Evolutionary conservation across 2,329 filamentous ascomycete genomes (phyloP).

Genomic region (Nemania diffusa): DNA sequence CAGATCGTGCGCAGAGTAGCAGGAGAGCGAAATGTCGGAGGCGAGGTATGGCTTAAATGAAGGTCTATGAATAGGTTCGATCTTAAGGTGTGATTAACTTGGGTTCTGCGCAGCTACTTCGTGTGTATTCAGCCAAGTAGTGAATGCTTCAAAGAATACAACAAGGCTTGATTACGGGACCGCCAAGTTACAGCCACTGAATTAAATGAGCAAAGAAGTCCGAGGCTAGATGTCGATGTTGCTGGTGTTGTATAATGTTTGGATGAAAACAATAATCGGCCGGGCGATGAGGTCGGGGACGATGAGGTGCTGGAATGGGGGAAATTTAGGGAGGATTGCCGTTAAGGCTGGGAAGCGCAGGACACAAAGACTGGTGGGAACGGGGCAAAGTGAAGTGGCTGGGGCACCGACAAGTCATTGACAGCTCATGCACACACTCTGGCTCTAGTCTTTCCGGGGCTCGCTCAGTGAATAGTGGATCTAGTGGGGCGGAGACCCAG

Average conservation of each 20-base stretch:
- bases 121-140: slow-evolving; percentile 29
- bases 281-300: slow-evolving; percentile 27
- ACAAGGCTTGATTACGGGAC: slow-evolving; percentile 15
- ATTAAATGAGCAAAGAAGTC: neutral
- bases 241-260: slow-evolving; percentile 22
- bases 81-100: slow-evolving; percentile 15
- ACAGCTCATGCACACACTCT: slow-evolving; percentile 32
- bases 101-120: slow-evolving; percentile 14
- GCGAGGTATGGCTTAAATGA: slow-evolving; percentile 5
- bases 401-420: slow-evolving; percentile 39
- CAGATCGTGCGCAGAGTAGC: slow-evolving; percentile 10
- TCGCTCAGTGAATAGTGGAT: neutral
- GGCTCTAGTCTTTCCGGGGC: neutral
- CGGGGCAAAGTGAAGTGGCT: slow-evolving; percentile 40
- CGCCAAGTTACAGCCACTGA: slow-evolving; percentile 10
- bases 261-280: slow-evolving; percentile 31
- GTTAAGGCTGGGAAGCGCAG: slow-evolving; percentile 29
- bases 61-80: slow-evolving; percentile 19
- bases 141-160: slow-evolving; percentile 21
- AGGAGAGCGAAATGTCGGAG: neutral
- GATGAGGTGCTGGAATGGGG: slow-evolving; percentile 25
- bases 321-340: slow-evolving; percentile 33
- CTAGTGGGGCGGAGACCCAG: slow-evolving; percentile 6
- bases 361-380: slow-evolving; percentile 32
- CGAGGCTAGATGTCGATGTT: slow-evolving; percentile 2